Conservation (phyloP, 139 green algal species). For the Chlorella sp. region DNA sequence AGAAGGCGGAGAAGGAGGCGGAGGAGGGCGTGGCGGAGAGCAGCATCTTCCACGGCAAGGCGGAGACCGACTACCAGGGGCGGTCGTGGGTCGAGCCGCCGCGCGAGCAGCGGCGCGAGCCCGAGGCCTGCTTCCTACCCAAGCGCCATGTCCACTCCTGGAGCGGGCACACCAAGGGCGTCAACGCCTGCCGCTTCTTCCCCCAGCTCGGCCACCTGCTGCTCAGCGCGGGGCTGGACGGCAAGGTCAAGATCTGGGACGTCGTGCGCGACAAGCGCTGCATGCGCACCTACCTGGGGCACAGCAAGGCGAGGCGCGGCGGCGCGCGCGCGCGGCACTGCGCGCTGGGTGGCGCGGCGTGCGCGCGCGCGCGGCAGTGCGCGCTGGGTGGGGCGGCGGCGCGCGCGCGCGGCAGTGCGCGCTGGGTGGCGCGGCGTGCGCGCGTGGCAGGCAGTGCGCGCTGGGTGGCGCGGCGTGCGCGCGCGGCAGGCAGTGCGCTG, state of each 20-base stretch:
- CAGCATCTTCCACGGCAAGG: conserved; percentile 81
- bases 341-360: no score
- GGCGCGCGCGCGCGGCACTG: no score
- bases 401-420: no score
- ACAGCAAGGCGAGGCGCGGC: conserved; percentile 69
- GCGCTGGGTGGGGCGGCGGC: no score
- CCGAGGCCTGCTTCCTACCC: conserved; percentile 87
- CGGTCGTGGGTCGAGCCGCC: conserved; percentile 72
- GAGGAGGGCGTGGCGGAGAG: conserved; percentile 40
- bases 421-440: no score
- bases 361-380: no score
- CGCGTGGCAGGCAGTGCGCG: no score
- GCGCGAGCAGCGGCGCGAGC: conserved; percentile 53
- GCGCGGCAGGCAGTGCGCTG: no score
- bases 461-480: no score
- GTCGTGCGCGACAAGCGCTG: conserved; percentile 82
- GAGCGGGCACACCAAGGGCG: conserved; percentile 91
- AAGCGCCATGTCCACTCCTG: conserved; percentile 94
- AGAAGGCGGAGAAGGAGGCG: conserved; percentile 63
- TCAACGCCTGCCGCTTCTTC: conserved; percentile 89
- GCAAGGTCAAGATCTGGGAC: conserved; percentile 98
- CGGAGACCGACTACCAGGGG: conserved; percentile 82
- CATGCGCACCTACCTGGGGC: conserved; percentile 96
- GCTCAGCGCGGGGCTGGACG: conserved; percentile 91
- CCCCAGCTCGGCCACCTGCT: conserved; percentile 91